Conservation (phyloP, 73 alveolate species). For the Uronychia setigera region DNA sequence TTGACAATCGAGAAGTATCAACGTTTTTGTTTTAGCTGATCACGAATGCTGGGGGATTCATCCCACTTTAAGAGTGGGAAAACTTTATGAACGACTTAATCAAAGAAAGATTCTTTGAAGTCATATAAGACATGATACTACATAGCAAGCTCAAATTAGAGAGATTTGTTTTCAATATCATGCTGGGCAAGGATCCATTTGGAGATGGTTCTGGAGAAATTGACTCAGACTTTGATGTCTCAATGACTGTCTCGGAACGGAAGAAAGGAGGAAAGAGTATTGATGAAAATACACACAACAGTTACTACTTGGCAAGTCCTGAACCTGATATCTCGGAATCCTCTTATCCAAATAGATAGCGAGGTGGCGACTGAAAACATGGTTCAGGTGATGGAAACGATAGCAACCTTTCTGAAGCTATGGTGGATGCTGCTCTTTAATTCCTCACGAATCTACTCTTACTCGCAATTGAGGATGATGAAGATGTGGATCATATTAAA, state of each 20-base stretch:
- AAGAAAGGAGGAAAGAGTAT: neutral
- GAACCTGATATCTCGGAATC: neutral
- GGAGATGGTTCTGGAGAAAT: neutral
- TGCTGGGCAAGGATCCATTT: neutral
- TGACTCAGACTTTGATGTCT: neutral
- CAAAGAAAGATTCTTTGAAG: conserved; percentile 13
- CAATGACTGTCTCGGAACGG: neutral
- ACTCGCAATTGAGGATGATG: neutral
- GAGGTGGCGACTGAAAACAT: neutral
- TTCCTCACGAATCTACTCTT: neutral
- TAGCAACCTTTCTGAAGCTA: neutral
- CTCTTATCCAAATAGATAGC: neutral
- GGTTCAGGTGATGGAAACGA: too few species aligned
- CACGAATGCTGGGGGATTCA: too few species aligned
- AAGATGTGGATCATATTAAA: neutral
- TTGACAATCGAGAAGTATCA: too few species aligned
- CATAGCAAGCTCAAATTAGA: neutral
- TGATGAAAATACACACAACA: neutral
- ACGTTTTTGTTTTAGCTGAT: too few species aligned
- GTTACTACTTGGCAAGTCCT: neutral
- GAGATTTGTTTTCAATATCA: conserved; percentile 8
- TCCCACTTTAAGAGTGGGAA: too few species aligned
- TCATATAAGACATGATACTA: neutral
- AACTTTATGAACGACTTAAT: conserved; percentile 20
- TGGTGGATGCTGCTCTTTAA: neutral